Evolutionary conservation across 179 eudicot species (phyloP).

Genomic region (Heliamphora pulchella): DNA sequence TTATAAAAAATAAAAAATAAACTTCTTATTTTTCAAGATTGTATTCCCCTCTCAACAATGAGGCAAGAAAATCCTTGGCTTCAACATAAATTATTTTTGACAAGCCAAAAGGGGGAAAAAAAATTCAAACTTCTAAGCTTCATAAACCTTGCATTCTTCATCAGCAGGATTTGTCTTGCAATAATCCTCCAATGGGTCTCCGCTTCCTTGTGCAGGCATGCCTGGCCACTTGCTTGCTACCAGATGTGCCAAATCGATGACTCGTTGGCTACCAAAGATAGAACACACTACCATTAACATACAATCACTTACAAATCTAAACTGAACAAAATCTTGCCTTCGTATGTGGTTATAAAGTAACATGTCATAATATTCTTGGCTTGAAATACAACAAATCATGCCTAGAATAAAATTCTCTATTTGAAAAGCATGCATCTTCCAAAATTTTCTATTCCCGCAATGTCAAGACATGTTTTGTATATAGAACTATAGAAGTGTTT

Average conservation of each 20-base stretch:
- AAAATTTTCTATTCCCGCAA: too few species aligned
- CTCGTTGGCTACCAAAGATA: conserved; percentile 58
- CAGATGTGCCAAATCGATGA: conserved; percentile 84
- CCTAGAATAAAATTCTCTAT: too few species aligned
- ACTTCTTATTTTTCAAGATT: too few species aligned
- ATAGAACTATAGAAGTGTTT: too few species aligned
- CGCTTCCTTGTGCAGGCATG: conserved; percentile 37
- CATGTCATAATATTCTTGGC: neutral
- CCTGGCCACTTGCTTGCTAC: conserved; percentile 87
- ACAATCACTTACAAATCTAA: neutral
- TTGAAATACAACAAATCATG: neutral
- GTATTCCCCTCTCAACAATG: neutral
- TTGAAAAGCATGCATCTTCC: too few species aligned
- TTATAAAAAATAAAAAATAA: too few species aligned
- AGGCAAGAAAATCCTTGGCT: conserved; percentile 6
- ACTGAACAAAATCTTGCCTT: neutral
- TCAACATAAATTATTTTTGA: neutral
- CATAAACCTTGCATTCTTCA: conserved; percentile 79
- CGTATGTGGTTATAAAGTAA: too few species aligned
- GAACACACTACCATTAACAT: neutral
- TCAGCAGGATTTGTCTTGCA: conserved; percentile 77
- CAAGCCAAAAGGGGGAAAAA: conserved; percentile 12
- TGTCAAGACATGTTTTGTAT: too few species aligned
- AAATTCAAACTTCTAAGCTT: conserved; percentile 23
- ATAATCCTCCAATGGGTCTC: conserved; percentile 79